Percentiles rank a stretch among this genome's conserved stretches.
phyloP scores from a whole-genome alignment of 73 alveolate species.

The Paramecium tetraurelia region DNA sequence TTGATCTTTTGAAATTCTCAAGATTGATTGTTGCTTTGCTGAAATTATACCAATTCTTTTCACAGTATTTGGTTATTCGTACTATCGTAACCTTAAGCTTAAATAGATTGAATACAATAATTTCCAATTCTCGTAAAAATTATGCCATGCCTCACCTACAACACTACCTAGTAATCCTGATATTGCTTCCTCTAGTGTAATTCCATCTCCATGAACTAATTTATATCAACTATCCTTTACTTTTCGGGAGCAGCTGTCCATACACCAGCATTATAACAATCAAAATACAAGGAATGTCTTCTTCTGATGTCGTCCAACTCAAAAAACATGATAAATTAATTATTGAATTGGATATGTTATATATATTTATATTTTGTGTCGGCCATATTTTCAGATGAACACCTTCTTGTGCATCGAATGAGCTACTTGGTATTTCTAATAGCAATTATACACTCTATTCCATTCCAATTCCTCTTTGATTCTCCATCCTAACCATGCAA shows the following conservation, averaged over 20 bases:
- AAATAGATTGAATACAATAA: background rate
- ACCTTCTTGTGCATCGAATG: constrained; percentile 22
- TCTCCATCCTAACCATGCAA: background rate
- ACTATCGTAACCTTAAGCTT: background rate
- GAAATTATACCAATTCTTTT: background rate
- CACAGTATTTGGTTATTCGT: constrained; percentile 28
- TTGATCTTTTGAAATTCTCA: constrained; percentile 52
- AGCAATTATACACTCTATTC: constrained; percentile 26
- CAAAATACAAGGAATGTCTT: constrained; percentile 59
- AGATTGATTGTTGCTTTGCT: background rate
- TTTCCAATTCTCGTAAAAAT: constrained; percentile 46
- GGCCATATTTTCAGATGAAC: background rate
- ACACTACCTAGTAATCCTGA: constrained; percentile 29
- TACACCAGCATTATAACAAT: constrained; percentile 50
- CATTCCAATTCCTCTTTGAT: background rate
- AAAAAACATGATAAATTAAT: constrained; percentile 41
- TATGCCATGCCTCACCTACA: constrained; percentile 16
- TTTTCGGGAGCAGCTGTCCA: constrained; percentile 62
- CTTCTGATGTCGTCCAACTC: constrained; percentile 64
- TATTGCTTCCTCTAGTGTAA: constrained; percentile 49
- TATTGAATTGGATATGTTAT: constrained; percentile 9
- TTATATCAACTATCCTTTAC: background rate
- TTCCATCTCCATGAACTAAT: constrained; percentile 54
- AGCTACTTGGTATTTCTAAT: constrained; percentile 18
- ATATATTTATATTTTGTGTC: background rate